These are phyloP conservation scores for Capronia americana DNA, from an alignment of 2,329 filamentous ascomycete genomes.

Conservation along the genomic window DNA sequence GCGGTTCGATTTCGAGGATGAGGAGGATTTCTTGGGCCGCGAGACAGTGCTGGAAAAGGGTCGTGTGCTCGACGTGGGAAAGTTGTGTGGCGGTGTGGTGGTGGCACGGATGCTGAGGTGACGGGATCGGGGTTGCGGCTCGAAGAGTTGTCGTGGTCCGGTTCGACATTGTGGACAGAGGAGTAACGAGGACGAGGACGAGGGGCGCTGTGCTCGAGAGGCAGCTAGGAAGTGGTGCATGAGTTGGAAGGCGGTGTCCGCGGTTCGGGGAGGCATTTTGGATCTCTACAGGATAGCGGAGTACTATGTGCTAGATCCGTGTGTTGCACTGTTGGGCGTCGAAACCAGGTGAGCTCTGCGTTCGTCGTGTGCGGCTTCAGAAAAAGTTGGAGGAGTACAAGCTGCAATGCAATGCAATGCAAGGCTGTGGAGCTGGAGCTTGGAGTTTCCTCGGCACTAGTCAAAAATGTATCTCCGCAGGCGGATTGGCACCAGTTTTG, in stretches of 20 bases:
- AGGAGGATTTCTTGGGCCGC: constrained; percentile 61
- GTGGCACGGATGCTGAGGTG: constrained; percentile 1
- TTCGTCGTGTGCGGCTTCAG: background rate
- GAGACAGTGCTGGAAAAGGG: constrained; percentile 52
- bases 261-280: constrained; percentile 21
- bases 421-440: background rate
- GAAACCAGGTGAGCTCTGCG: background rate
- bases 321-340: background rate
- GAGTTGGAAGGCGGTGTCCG: constrained; percentile 14
- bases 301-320: background rate
- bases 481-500: too few species aligned
- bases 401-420: background rate
- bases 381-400: background rate
- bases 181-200: constrained; percentile 4
- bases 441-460: background rate
- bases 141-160: constrained; percentile 14
- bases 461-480: background rate
- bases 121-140: background rate
- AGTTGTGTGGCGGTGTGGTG: background rate
- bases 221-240: constrained; percentile 14
- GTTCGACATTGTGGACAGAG: constrained; percentile 27
- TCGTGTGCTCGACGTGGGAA: background rate
- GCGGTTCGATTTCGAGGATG: constrained; percentile 49
- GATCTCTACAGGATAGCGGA: background rate
- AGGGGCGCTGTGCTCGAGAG: background rate